A percentile compares a stretch with the other conserved stretches of the same genome.
These are phyloP conservation scores for Suillus brevipes DNA, from an alignment of 768 basidiomycete species.

Conservation along the genomic window DNA sequence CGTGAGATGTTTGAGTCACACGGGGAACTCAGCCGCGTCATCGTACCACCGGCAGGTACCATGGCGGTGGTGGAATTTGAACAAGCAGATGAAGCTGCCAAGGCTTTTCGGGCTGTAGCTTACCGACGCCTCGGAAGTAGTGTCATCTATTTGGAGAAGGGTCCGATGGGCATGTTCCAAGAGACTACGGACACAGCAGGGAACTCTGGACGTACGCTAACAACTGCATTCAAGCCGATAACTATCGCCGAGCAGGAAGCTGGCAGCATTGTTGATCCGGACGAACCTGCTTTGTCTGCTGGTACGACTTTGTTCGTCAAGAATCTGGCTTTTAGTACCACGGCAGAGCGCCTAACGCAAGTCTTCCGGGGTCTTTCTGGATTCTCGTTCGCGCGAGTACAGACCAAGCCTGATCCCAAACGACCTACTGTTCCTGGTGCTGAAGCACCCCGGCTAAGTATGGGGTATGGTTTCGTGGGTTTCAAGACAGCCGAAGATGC, in stretches of 20 bases:
- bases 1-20: constrained; percentile 76
- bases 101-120: constrained; percentile 79
- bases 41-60: constrained; percentile 91
- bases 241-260: constrained; percentile 46
- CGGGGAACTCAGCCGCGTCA: constrained; percentile 66
- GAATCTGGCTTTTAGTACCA: constrained; percentile 93
- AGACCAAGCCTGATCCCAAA: constrained; percentile 89
- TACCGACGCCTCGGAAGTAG: constrained; percentile 89
- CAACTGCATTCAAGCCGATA: constrained; percentile 32
- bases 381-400: constrained; percentile 85
- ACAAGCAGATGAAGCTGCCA: constrained; percentile 65
- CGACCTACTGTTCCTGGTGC: constrained; percentile 38
- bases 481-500: constrained; percentile 79
- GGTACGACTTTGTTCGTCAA: constrained; percentile 92
- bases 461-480: constrained; percentile 97
- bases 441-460: constrained; percentile 64
- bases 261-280: constrained; percentile 35
- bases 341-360: constrained; percentile 65
- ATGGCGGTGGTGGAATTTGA: constrained; percentile 89
- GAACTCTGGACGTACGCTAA: constrained; percentile 19
- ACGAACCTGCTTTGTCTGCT: constrained; percentile 47
- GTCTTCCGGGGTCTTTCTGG: constrained; percentile 75
- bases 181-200: constrained; percentile 29
- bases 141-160: constrained; percentile 91
- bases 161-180: constrained; percentile 80